These are phyloP conservation scores for Phytophthora sp. DNA, from an alignment of 352 stramenopile species.

Conservation along the genomic window DNA sequence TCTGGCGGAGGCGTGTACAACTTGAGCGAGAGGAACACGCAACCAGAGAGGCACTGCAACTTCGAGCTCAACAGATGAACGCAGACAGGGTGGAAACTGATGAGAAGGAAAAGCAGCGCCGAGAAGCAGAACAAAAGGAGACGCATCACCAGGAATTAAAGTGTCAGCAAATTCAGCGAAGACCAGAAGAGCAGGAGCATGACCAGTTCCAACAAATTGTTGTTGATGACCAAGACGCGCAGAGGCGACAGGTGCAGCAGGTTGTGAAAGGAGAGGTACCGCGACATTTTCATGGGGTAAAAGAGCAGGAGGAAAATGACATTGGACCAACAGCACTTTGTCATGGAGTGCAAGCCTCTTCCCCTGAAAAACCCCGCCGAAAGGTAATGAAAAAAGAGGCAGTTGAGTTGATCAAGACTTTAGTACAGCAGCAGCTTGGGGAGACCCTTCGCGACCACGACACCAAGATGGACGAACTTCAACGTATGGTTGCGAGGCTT, in stretches of 20 bases:
- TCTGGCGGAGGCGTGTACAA: slow-evolving; percentile 29
- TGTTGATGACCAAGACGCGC: slow-evolving; percentile 1
- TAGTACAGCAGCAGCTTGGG: slow-evolving; percentile 49
- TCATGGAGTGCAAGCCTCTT: neutral
- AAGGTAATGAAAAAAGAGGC: slow-evolving; percentile 64
- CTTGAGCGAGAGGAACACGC: slow-evolving; percentile 13
- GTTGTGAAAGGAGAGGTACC: slow-evolving; percentile 14
- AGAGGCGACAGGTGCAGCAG: slow-evolving; percentile 13
- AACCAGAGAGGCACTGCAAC: neutral
- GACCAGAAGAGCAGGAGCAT: neutral
- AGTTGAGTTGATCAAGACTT: slow-evolving; percentile 39
- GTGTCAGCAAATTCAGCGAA: neutral
- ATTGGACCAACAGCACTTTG: neutral
- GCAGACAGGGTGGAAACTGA: slow-evolving; percentile 18
- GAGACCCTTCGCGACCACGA: slow-evolving; percentile 46
- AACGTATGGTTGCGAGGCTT: slow-evolving; percentile 45
- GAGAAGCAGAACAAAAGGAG: slow-evolving; percentile 5
- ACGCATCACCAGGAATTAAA: neutral
- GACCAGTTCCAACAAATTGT: slow-evolving; percentile 3
- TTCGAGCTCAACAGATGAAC: slow-evolving; percentile 1
- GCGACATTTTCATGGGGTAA: slow-evolving; percentile 1
- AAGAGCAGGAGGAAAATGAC: slow-evolving; percentile 3
- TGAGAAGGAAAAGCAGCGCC: slow-evolving; percentile 5
- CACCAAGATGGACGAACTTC: slow-evolving; percentile 46
- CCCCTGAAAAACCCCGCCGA: slow-evolving; percentile 22